Evolutionary conservation across 768 basidiomycete genomes (phyloP), one percentile per base, ranked within the genome.

Genomic region (Mycena latifolia): DNA sequence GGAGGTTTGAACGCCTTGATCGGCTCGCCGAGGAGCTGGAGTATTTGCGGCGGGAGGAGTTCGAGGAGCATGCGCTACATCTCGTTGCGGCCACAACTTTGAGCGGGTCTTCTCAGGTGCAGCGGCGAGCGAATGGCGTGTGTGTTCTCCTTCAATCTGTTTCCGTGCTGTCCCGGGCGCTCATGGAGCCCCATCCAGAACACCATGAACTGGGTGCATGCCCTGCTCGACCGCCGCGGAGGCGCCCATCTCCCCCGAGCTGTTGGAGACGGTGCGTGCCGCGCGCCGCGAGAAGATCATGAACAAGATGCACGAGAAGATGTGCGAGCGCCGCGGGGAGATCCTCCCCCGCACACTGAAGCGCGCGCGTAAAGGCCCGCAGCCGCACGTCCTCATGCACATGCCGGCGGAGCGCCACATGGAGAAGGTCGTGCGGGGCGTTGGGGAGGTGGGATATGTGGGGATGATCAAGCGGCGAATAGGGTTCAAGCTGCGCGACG

Each of bases 371-470:
- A 77, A 86, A 67, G 85, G 88, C 0, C 90, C 90, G 1, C 93
- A 93, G 0, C 86, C 91, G 0, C 88, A 88, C 67, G 67, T 91
- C 4, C 78, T 88, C 3, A 76, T 74, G 25, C 78, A 72, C 63
- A 88, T 93, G 0, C 78, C 81, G 2, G 72, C 81, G 67, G 76
- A 84, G 63, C 81, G 80, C 62, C 76, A 74, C 55, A 73, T 80
- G 74, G 91, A 93, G 66, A 78, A 76, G 65, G 76, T 90, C 6
- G 80, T 82, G 55, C 76, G 87, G 37, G 82, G 81, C 41, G 80
- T 86, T 3, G 84, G 89, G 58, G 88, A 90, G 74, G 91, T 85
- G 0, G 93, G 93, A 15, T 94, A 92, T 74, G 84, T 88, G 3
- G 92, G 86, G 22, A 71, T 77, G 72, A 80, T 89, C 54, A 95